Evolutionary conservation across 2,329 filamentous ascomycete species (phyloP), one percentile per base, ranked within the genome.

Genomic region (Pseudogymnoascus verrucosus): DNA sequence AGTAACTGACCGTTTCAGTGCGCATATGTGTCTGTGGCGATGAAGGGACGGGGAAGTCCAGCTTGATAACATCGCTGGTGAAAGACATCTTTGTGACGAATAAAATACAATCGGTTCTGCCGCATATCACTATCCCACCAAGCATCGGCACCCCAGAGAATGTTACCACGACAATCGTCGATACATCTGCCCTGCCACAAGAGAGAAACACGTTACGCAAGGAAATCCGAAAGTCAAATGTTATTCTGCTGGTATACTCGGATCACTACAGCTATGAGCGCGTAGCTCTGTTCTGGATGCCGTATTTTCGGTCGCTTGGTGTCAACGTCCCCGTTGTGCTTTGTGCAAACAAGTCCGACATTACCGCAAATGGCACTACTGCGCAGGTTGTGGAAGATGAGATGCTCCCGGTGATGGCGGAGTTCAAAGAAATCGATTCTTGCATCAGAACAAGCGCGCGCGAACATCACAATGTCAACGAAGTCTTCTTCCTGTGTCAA

Each of bases 251-350:
- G 47, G 93, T 99, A 63, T 99, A 99, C 76, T 93, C 93, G 68
- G 95, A 99, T 75, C 93, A 98, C 77, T 99, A 99, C 80, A 98
- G 93, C 82, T 99, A 98, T 78, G 95, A 99, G 75, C 84, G 95
- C 39, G 93, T 99, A 3, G 95, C 93, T 3, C 81, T 99, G 54
- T 99, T 98, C 76, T 99, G 95, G 95, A 89, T 99, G 84, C 95
- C 95, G 10, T 96, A 97, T 76, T 98, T 99, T 73, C 89, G 95
- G 66, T 96, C 93, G 3, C 84, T 99, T 40, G 95, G 95, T n/a
- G 95, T 99, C 73, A 99, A 99, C 74, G 92, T 99, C 21, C 95
- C 95, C 0, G 95, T 99, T 10, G 93, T 99, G 51, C 80, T 99
- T 64, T 98, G 95, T 72, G 92, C 95, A 72, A 98, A 98, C 80